A percentile compares a stretch with the other conserved stretches of the same genome.
Conservation (phyloP, 2,329 filamentous ascomycete species). For the Aspergillus tamarii region DNA sequence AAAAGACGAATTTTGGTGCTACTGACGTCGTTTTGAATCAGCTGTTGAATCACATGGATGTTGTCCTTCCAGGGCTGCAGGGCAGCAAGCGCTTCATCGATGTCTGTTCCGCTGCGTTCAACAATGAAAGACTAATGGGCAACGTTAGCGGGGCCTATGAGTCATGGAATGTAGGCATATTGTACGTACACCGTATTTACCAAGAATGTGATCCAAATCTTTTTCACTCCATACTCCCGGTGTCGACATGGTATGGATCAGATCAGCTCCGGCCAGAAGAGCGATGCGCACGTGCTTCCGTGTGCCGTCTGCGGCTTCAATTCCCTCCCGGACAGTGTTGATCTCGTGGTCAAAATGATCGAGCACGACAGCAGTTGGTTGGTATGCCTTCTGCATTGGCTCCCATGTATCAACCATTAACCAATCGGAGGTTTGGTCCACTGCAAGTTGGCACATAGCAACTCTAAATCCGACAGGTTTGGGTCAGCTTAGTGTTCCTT, state of each 20-base stretch:
- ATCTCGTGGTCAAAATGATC: conserved; percentile 92
- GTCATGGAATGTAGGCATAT: neutral
- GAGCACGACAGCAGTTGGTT: conserved; percentile 84
- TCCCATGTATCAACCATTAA: conserved; percentile 90
- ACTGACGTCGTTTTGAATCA: conserved; percentile 84
- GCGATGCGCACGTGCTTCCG: conserved; percentile 73
- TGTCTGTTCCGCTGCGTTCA: conserved; percentile 85
- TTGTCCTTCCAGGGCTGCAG: conserved; percentile 83
- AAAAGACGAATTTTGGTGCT: conserved; percentile 82
- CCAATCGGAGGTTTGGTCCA: conserved; percentile 72
- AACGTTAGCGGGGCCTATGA: conserved; percentile 9
- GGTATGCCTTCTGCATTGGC: conserved; percentile 80
- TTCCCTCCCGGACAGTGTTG: conserved; percentile 75
- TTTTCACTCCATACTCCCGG: conserved; percentile 77
- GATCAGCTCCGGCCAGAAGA: conserved; percentile 77
- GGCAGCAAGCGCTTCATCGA: conserved; percentile 82
- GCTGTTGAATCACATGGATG: conserved; percentile 83
- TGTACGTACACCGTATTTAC: conserved; percentile 67
- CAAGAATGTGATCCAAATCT: conserved; percentile 86
- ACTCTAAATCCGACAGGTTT: conserved; percentile 52
- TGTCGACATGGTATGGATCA: conserved; percentile 73
- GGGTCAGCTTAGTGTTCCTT: conserved; percentile 2
- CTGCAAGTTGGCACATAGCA: conserved; percentile 84
- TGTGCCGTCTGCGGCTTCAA: conserved; percentile 67
- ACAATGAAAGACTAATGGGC: conserved; percentile 68